Percentiles rank a stretch among this genome's conserved stretches.
phyloP scores from a whole-genome alignment of 2,329 filamentous ascomycete species.

The Fusarium subglutinans region DNA sequence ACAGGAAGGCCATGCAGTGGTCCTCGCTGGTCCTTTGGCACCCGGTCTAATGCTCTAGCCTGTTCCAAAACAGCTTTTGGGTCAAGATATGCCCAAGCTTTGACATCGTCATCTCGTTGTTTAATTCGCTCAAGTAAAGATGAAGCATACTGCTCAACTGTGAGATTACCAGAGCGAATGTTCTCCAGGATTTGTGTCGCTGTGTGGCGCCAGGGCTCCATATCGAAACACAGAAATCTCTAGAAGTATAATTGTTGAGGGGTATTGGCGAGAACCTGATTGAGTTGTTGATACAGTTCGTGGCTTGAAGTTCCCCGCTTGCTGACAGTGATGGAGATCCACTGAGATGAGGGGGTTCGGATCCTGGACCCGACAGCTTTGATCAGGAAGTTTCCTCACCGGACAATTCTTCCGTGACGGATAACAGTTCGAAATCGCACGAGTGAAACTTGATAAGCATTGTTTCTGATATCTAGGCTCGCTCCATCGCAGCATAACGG shows the following conservation, averaged over 20 bases:
- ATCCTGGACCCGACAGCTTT: not conserved
- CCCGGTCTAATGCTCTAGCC: conserved; percentile 58
- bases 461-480: fast-evolving
- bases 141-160: conserved; percentile 59
- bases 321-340: not conserved
- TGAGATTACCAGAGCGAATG: conserved; percentile 53
- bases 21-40: conserved; percentile 58
- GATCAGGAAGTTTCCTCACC: not conserved
- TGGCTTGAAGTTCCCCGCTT: conserved; percentile 7
- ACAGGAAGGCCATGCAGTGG: conserved; percentile 66
- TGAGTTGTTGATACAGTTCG: too few relatives aligned
- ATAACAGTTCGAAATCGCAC: fast-evolving
- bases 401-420: too few relatives aligned
- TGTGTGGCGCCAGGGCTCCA: conserved; percentile 42
- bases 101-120: conserved; percentile 54
- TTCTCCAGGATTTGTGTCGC: conserved; percentile 53
- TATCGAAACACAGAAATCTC: not conserved
- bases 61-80: conserved; percentile 55
- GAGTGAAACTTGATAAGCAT: fast-evolving
- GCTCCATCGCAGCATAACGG: too few relatives aligned
- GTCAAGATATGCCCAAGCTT: conserved; percentile 61
- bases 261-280: too few relatives aligned
- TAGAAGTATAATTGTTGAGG: fast-evolving
- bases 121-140: conserved; percentile 58
- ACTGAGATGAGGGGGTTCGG: conserved; percentile 11